Conservation (phyloP, 768 basidiomycete species). For the Kwoniella mangroviensis region DNA sequence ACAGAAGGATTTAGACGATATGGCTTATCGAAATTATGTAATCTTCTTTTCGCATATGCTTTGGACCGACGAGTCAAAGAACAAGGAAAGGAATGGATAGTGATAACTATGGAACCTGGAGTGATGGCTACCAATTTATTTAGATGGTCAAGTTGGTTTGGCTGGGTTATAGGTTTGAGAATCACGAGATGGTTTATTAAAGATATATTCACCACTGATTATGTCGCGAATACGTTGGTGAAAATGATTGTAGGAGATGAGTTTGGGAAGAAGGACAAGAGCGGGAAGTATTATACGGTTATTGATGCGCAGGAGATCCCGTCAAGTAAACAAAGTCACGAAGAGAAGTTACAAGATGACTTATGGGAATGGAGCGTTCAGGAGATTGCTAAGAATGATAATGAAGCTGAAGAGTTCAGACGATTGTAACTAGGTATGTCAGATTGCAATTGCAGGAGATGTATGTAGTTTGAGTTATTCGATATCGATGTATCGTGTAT, state of each 20-base stretch:
- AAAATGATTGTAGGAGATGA: constrained; percentile 12
- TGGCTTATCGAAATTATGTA: constrained; percentile 14
- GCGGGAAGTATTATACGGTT: constrained; percentile 20
- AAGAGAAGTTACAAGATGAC: constrained; percentile 17
- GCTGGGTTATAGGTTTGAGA: background rate
- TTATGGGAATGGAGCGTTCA: constrained; percentile 24
- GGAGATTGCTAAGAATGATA: constrained; percentile 10
- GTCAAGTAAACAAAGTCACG: constrained; percentile 10
- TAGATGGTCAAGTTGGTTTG: constrained; percentile 11
- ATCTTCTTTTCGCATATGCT: constrained; percentile 27
- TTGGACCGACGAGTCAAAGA: constrained; percentile 4
- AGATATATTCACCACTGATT: background rate
- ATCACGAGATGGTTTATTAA: constrained; percentile 2
- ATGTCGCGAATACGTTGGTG: background rate
- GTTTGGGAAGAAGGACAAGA: constrained; percentile 6
- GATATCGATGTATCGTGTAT: too few species aligned
- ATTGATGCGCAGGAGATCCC: constrained; percentile 2
- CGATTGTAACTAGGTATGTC: background rate
- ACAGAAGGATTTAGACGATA: constrained; percentile 16
- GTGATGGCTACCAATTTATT: constrained; percentile 17
- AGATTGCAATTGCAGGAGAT: background rate
- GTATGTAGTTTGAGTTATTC: too few species aligned
- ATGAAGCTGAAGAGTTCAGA: constrained; percentile 1
- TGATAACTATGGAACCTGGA: constrained; percentile 25
- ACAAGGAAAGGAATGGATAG: constrained; percentile 7